Evolutionary conservation across 2,329 filamentous ascomycete species (phyloP), one percentile per base, ranked within the genome.

Genomic region (Sodiomyces alkalinus): DNA sequence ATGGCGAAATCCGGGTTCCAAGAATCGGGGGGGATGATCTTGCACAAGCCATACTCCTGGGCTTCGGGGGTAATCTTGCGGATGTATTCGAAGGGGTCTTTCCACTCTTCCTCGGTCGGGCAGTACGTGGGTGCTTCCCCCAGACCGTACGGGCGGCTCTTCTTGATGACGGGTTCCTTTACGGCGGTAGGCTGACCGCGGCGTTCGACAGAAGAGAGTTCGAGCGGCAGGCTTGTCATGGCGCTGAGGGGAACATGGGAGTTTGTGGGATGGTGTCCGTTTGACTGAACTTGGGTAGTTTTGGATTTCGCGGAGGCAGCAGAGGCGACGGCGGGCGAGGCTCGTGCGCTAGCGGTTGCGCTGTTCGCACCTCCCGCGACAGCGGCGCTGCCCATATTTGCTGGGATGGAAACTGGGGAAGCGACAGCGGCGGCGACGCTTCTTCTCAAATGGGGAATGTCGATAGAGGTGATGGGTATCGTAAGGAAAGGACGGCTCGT

Each of bases 1-100:
- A 98, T 92, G 23, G 86, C 86, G 51, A 98, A 96, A 11, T 83
- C 68, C 6, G 90, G 90, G 45, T 92, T 87, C 90, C 90, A 98
- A 19, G 68, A 74, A 37, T 90, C 82, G 1, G 90, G 90, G 5
- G 90, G 90, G 32, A 98, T 80, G 36, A 98, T 82, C 55, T 94
- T 93, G 66, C 85, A 86, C 30, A 98, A 80, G 28, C 90, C 90
- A 53, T 80, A 96, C 43, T 86, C 74, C 39, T 67, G 71, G 15
- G 82, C 90, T 49, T 94, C 85, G 1, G 82, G 75, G 1, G 76
- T 65, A 41, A 98, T 94, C 53, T 87, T 94, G 48, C 76, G 76
- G 43, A 98, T 86, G 47, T 94, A 98, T 42, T 80, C 80, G 47
- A 93, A 75, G 0, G 90, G 90, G 44, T 98, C 86, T 45, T 78